Evolutionary conservation across 331 rosid genomes (phyloP).

Genomic region (Malus hybrid): DNA sequence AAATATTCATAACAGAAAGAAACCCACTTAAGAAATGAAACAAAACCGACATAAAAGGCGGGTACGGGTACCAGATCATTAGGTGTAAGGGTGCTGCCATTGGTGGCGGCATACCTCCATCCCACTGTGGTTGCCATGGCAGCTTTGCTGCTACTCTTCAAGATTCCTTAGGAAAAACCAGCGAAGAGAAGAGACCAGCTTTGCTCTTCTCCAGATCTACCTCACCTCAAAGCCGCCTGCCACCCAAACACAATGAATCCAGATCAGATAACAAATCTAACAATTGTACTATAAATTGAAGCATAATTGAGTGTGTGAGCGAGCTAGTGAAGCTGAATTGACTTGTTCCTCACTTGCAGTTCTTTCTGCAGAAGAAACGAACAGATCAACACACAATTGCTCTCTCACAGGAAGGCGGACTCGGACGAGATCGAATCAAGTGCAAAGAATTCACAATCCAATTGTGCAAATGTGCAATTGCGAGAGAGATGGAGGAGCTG

Average conservation of each 20-base stretch:
- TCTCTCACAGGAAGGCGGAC: neutral
- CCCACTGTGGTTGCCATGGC: conserved; percentile 61
- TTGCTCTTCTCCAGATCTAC: conserved; percentile 61
- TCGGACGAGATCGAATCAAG: conserved; percentile 40
- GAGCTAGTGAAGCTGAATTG: neutral
- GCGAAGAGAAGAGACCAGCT: conserved; percentile 9
- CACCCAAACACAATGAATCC: conserved; percentile 6
- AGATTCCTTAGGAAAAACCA: conserved; percentile 23
- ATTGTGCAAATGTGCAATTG: neutral
- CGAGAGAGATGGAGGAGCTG: conserved; percentile 1
- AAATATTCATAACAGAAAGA: neutral
- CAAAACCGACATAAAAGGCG: neutral
- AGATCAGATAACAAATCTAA: conserved; percentile 22
- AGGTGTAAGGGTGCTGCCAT: conserved; percentile 72
- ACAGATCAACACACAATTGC: conserved; percentile 3
- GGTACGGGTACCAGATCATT: conserved; percentile 55
- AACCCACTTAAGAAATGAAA: neutral
- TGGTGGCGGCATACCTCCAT: conserved; percentile 79
- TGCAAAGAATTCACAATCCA: neutral
- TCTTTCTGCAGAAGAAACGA: neutral
- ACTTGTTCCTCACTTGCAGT: neutral
- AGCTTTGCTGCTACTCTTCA: conserved; percentile 30
- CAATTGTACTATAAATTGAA: neutral
- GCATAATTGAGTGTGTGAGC: neutral
- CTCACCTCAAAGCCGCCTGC: conserved; percentile 49